phyloP scores from a whole-genome alignment of 805 yeast species.

The Debaryomyces prosopidis region DNA sequence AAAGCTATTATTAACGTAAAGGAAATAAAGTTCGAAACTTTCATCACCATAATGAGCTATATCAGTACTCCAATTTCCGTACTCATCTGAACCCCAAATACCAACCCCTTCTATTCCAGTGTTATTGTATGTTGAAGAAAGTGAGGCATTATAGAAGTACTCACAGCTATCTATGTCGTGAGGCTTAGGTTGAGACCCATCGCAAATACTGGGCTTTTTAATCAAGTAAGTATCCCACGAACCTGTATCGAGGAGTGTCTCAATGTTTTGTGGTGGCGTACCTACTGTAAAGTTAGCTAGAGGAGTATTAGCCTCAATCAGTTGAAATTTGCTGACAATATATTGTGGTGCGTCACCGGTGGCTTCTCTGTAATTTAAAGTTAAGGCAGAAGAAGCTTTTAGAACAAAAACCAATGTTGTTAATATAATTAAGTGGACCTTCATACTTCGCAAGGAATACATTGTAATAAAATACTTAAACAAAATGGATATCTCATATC shows the following conservation, averaged over 20 bases:
- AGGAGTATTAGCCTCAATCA: too few species aligned
- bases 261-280: slow-evolving; percentile 54
- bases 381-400: too few species aligned
- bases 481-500: too few species aligned
- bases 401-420: too few species aligned
- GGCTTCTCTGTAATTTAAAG: too few species aligned
- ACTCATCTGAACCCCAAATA: slow-evolving; percentile 31
- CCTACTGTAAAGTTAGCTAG: slow-evolving; percentile 47
- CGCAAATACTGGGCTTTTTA: neutral
- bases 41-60: neutral
- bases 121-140: slow-evolving; percentile 1
- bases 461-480: too few species aligned
- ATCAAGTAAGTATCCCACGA: slow-evolving; percentile 30
- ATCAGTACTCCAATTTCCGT: slow-evolving; percentile 3
- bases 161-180: neutral
- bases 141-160: neutral
- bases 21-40: neutral
- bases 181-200: neutral
- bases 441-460: too few species aligned
- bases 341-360: too few species aligned
- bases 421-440: too few species aligned
- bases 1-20: neutral
- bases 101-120: neutral
- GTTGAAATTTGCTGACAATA: too few species aligned
- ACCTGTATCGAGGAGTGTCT: slow-evolving; percentile 71